These are phyloP conservation scores for Avena atlantica DNA, from an alignment of 176 grass and related monocot genomes.

Conservation along the genomic window DNA sequence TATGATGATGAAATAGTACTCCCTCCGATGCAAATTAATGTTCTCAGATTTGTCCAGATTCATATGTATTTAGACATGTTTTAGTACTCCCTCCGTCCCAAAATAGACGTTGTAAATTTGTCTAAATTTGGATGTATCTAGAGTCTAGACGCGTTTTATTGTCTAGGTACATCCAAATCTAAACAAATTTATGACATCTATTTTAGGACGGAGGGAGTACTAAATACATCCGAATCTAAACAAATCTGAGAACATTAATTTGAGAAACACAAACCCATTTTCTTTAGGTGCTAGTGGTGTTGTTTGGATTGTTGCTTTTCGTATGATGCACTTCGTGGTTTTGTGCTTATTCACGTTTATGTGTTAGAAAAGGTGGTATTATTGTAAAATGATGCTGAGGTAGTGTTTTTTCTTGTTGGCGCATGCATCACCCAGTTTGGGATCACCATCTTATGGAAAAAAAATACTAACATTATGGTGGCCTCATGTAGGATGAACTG, in stretches of 20 bases:
- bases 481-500: slow-evolving; percentile 62
- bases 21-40: too few species aligned
- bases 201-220: too few species aligned
- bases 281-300: not conserved
- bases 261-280: not conserved
- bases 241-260: too few species aligned
- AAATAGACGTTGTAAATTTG: too few species aligned
- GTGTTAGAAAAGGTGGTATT: not conserved
- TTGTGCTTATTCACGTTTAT: slow-evolving; percentile 1
- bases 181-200: too few species aligned
- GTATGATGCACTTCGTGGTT: not conserved
- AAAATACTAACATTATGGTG: slow-evolving; percentile 7
- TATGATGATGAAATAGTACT: not conserved
- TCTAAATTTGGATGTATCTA: too few species aligned
- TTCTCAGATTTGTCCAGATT: too few species aligned
- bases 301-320: not conserved
- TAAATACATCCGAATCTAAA: too few species aligned
- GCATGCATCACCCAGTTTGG: slow-evolving; percentile 1
- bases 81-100: too few species aligned
- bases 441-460: not conserved
- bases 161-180: too few species aligned
- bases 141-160: too few species aligned
- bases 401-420: not conserved
- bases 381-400: not conserved
- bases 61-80: too few species aligned